Conservation (phyloP, 306 rosid genomes). For the Rosa persica region DNA sequence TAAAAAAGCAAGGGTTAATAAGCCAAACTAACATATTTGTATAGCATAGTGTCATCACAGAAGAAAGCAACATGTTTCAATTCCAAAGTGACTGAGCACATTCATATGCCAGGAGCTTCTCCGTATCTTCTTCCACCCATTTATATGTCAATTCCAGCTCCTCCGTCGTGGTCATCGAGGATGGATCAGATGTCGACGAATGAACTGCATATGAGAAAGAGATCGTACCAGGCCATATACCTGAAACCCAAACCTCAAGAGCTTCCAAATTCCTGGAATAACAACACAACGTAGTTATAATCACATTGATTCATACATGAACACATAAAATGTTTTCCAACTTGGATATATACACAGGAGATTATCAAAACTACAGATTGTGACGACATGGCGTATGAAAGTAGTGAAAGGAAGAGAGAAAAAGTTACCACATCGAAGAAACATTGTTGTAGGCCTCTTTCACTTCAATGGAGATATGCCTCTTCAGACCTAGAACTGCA, state of each 20-base stretch:
- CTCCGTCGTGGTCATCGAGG: conserved; percentile 61
- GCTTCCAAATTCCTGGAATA: conserved; percentile 62
- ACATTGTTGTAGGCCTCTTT: conserved; percentile 55
- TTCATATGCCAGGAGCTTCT: no score
- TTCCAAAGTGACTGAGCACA: no score
- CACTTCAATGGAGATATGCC: conserved; percentile 60
- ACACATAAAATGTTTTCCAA: no score
- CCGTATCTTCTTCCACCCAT: no score
- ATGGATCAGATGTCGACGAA: conserved; percentile 72
- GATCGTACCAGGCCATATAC: no score
- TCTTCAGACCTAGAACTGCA: conserved; percentile 57
- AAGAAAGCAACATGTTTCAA: no score
- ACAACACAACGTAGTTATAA: conserved; percentile 16
- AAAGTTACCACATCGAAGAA: conserved; percentile 56
- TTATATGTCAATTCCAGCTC: conserved; percentile 62
- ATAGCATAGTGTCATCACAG: no score
- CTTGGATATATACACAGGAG: not conserved
- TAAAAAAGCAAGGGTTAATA: no score
- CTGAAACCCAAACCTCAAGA: no score
- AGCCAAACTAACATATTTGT: no score
- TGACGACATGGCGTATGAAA: not conserved
- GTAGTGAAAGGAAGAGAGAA: not conserved
- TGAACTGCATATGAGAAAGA: no score
- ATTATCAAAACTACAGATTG: not conserved
- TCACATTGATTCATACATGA: not conserved